Evolutionary conservation across 345 rosid species (phyloP).

Genomic region (Firmiana major): DNA sequence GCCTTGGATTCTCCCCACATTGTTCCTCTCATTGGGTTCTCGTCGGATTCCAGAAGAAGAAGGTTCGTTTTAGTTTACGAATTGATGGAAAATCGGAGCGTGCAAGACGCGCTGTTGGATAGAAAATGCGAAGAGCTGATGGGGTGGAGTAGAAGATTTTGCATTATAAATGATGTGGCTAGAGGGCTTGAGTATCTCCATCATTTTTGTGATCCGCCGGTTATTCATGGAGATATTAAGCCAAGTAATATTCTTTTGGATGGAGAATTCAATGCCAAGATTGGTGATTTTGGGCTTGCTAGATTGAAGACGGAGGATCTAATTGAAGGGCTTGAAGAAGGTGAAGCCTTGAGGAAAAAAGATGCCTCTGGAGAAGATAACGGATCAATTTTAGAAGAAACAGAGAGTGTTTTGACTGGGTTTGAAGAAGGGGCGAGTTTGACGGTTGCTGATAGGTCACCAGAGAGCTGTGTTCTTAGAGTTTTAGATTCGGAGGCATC

Average conservation of each 20-base stretch:
- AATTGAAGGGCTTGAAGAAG: constrained; percentile 32
- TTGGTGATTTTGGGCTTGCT: constrained; percentile 77
- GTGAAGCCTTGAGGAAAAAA: constrained; percentile 25
- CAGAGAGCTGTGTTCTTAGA: constrained; percentile 45
- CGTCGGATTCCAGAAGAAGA: constrained; percentile 50
- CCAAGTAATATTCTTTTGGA: constrained; percentile 65
- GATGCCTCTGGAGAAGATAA: constrained; percentile 37
- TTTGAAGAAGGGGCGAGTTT: constrained; percentile 39
- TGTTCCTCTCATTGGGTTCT: constrained; percentile 64
- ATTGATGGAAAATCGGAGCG: constrained; percentile 71
- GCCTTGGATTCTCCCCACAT: constrained; percentile 55
- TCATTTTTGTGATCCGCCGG: constrained; percentile 44
- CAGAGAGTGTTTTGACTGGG: constrained; percentile 57
- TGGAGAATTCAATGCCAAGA: constrained; percentile 54
- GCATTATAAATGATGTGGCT: constrained; percentile 56
- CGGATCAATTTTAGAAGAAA: constrained; percentile 72
- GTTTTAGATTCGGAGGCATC: constrained; percentile 42
- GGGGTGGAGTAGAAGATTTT: constrained; percentile 52
- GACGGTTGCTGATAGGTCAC: constrained; percentile 36
- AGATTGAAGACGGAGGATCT: constrained; percentile 53
- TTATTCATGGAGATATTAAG: constrained; percentile 69
- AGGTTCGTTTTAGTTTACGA: constrained; percentile 58
- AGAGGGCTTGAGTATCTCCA: constrained; percentile 81
- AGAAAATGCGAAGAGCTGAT: constrained; percentile 70
- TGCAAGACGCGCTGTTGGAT: constrained; percentile 63